Conservation (phyloP, 768 basidiomycete species). For the Panaeolus cyanescens region DNA sequence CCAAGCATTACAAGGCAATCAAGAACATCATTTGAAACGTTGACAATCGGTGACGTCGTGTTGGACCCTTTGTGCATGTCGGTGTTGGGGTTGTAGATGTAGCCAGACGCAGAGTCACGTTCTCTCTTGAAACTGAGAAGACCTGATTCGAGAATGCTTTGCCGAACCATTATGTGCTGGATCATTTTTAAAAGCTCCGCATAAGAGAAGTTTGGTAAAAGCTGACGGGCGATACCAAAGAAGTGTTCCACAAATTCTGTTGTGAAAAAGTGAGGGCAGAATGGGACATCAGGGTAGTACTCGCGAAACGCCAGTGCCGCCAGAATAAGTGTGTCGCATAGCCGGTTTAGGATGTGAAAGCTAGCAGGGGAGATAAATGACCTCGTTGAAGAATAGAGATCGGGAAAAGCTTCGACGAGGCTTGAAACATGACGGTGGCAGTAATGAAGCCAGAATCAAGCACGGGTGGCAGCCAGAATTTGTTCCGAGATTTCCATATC, state of each 20-base stretch:
- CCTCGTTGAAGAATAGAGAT: conserved; percentile 17
- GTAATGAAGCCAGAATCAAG: conserved; percentile 22
- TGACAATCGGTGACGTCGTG: conserved; percentile 2
- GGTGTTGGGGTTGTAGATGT: conserved; percentile 20
- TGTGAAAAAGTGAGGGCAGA: conserved; percentile 22
- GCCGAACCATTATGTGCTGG: conserved; percentile 25
- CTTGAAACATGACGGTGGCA: conserved; percentile 15
- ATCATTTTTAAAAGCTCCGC: conserved; percentile 24
- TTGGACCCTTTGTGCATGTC: conserved; percentile 4
- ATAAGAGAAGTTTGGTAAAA: conserved; percentile 29
- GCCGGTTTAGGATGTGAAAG: conserved; percentile 28
- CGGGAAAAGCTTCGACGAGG: conserved; percentile 16
- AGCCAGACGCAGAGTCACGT: conserved; percentile 15
- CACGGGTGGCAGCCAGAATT: conserved; percentile 15
- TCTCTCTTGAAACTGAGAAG: conserved; percentile 17
- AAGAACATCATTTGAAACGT: neutral
- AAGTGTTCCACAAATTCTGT: conserved; percentile 29
- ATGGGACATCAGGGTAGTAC: conserved; percentile 21
- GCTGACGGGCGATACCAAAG: conserved; percentile 24
- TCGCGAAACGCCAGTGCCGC: conserved; percentile 16
- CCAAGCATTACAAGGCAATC: conserved; percentile 12
- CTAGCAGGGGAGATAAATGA: conserved; percentile 25
- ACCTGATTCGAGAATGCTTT: conserved; percentile 24
- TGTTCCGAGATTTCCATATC: conserved; percentile 15
- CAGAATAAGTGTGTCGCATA: conserved; percentile 24